Evolutionary conservation across 768 basidiomycete species (phyloP), one percentile per base, ranked within the genome.

Genomic region (Chiua virens): DNA sequence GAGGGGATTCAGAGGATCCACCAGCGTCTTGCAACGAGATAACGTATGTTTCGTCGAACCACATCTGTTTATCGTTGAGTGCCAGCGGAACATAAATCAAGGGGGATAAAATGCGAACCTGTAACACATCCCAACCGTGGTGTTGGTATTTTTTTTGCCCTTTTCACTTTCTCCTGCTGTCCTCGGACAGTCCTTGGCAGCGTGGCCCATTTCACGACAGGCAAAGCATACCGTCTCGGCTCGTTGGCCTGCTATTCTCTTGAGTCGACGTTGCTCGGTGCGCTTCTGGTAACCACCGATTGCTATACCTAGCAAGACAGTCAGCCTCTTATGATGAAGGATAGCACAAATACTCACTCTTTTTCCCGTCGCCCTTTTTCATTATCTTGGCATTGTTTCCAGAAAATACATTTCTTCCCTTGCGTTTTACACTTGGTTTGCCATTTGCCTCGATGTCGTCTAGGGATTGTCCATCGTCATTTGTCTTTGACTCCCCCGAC

Each of bases 191-290:
- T 92, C 82, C 64, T 77, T 84, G 4, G 92, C 92, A 2, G 86
- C 75, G 62, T 98, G 94, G 0, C 94, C 94, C 54, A 77, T 81
- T 61, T 84, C 76, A 45, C 94, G 80, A 72, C 94, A 98, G 3
- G 87, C 88, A 67, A 93, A 95, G 65, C 94, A 97, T 7, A 80
- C 83, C 2, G 85, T 92, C 3, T 73, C 67, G 9, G 76, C 71
- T 13, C 75, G 58, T 38, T 82, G 79, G 42, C 86, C 80, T 3
- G 79, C 63, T 45, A 81, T 79, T 34, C 92, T 82, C 56, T 81
- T 78, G 45, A 84, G 62, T 14, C 92, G 79, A 43, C 93, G 76
- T 18, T 71, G 59, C 62, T 95, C 91, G 4, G 78, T 73, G 22
- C 69, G 67, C 49, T 45, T 57, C n/a, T 55, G 20, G 54, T 53